Conservation (phyloP, 2,329 filamentous ascomycete species). For the Amylocarpus encephaloides region DNA sequence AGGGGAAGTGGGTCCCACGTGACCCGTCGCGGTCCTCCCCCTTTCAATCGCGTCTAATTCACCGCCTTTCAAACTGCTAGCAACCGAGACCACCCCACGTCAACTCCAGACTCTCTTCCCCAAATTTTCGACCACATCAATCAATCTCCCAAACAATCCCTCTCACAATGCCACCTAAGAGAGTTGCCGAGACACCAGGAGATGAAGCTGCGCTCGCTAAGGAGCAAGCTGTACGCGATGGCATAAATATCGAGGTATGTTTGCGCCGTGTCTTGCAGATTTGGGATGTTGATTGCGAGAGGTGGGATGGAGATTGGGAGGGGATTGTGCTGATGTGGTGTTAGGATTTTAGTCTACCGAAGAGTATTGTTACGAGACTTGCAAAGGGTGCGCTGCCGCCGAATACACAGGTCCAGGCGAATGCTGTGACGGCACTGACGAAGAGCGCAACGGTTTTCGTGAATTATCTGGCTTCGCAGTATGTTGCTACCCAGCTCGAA, state of each 20-base stretch:
- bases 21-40: too few relatives aligned
- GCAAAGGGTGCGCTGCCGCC: constrained; percentile 74
- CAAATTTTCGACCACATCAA: too few relatives aligned
- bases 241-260: constrained; percentile 45
- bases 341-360: constrained; percentile 70
- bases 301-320: background rate
- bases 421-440: constrained; percentile 70
- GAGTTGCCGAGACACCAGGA: constrained; percentile 44
- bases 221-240: constrained; percentile 23
- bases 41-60: too few relatives aligned
- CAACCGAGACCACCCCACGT: too few relatives aligned
- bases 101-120: too few relatives aligned
- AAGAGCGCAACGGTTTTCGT: constrained; percentile 82
- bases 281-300: too few relatives aligned
- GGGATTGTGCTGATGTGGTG: background rate
- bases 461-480: constrained; percentile 72
- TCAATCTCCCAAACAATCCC: too few relatives aligned
- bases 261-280: too few relatives aligned
- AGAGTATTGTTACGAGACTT: constrained; percentile 72
- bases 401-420: constrained; percentile 78
- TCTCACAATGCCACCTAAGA: constrained; percentile 47
- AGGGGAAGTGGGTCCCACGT: too few relatives aligned
- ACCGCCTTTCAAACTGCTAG: too few relatives aligned
- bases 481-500: constrained; percentile 33
- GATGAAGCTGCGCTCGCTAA: constrained; percentile 35